Evolutionary conservation across 495 filamentous ascomycete genomes (phyloP), one percentile per base, ranked within the genome.

Genomic region (Aspergillus baeticus): DNA sequence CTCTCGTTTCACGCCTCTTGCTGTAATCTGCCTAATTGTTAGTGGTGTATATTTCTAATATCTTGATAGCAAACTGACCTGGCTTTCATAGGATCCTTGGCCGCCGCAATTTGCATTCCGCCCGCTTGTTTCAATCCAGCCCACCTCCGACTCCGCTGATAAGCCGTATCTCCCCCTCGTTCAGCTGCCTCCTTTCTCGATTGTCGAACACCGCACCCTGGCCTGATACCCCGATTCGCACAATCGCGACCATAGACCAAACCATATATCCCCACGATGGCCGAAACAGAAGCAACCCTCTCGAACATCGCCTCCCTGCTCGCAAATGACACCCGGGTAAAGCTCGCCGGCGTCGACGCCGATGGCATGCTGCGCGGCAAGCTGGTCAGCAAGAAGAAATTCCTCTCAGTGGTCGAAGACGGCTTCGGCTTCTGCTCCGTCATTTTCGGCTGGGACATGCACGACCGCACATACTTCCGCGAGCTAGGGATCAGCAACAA

Each of bases 351-450:
- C 14, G 69, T 95, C 54, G 94, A 98, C 69, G 89, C 93, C 51
- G 94, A 98, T 69, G 94, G 94, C 58, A 79, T 87, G 26, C 81
- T 96, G 22, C 90, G 94, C 15, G 94, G 94, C 53, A 98, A 98
- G 75, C 81, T 98, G 37, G 86, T 98, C 67, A 89, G 92, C 61
- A 97, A 96, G 77, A 89, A 88, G 68, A 98, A 98, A 74, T 98
- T 98, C 73, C 73, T 97, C 5, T 91, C 88, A 7, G 82, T 98
- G 47, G 87, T 86, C 20, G 69, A 84, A 43, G 81, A 85, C 38
- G 94, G 94, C 43, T 98, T 98, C 63, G 94, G 94, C 17, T 98
- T 97, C 79, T 98, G 94, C 78, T 93, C 89, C 3, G 91, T 97
- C 51, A 83, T 98, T 34, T 97, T 96, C 63, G 94, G 92, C 63